Evolutionary conservation across 2,329 filamentous ascomycete genomes (phyloP), one percentile per base, ranked within the genome.

Genomic region (Bipolaris zeicola): DNA sequence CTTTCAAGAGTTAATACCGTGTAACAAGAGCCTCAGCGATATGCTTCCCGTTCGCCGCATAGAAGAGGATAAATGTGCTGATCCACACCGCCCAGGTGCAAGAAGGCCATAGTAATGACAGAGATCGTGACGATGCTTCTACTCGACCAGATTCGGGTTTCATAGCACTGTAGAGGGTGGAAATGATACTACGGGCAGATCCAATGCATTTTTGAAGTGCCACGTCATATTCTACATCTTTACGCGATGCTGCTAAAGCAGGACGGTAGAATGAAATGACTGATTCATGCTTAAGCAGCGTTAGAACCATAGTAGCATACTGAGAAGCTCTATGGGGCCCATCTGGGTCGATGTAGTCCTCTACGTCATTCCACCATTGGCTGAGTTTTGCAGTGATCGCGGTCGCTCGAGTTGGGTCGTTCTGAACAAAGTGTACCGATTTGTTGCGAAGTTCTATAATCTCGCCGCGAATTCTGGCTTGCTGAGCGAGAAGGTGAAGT

Each of bases 21-120:
- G 77, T 59, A 0, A 78, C 78, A 13, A 75, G 75, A 0, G 68
- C 54, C 0, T 75, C 57, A 0, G 78, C 72, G 3, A 82, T 67
- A 31, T 82, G 76, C 0, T 74, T 73, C 57, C 81, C 79, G 58
- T 79, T 80, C 0, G 80, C 80, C 3, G 82, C 82, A 49, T 82
- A 81, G 3, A 82, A 77, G 3, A 84, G 64, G 18, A 84, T 79
- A 37, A 84, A 81, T 1, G 79, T 80, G 54, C 81, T 82, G 61
- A 83, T 83, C 82, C 82, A 84, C 0, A 81, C 74, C 1, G 78
- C 78, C 81, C 82, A 83, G 0, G 81, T 83, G 37, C 82, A 82
- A 0, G 81, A 81, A 2, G 81, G 81, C 80, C 81, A 83, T 0
- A 81, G 66, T 22, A 84, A 66, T 0, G 79, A 76, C 6, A 69